Evolutionary conservation across 2,329 filamentous ascomycete species (phyloP).

Genomic region (Xylaria arbuscula): DNA sequence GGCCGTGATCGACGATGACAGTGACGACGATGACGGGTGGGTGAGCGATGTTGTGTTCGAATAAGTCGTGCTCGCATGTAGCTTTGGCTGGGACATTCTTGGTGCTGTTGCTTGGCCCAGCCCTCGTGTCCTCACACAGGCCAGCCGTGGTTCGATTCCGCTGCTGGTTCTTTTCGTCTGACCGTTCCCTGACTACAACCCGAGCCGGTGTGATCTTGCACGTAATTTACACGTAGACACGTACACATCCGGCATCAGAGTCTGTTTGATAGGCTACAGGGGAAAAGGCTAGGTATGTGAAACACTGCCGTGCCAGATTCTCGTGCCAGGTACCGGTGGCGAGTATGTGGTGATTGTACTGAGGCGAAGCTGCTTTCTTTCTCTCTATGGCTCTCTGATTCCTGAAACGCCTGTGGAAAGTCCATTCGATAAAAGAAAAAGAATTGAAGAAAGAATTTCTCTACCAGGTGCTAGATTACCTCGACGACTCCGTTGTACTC

Average conservation of each 20-base stretch:
- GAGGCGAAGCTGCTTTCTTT: slow-evolving; percentile 24
- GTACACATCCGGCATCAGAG: slow-evolving; percentile 6
- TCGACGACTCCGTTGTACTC: slow-evolving; percentile 6
- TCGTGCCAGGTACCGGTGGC: slow-evolving; percentile 12
- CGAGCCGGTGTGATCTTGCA: slow-evolving; percentile 16
- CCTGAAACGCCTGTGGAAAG: slow-evolving; percentile 13
- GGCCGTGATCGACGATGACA: slow-evolving; percentile 19
- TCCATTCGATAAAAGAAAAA: slow-evolving; percentile 20
- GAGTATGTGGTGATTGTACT: background rate
- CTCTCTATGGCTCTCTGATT: slow-evolving; percentile 3
- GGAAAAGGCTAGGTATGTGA: slow-evolving; percentile 7
- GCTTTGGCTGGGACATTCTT: slow-evolving; percentile 30
- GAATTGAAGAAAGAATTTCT: slow-evolving; percentile 25
- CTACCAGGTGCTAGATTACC: slow-evolving; percentile 13
- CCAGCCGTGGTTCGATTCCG: background rate
- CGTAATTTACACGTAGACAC: slow-evolving; percentile 18
- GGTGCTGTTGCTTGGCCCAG: slow-evolving; percentile 10
- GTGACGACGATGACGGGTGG: background rate
- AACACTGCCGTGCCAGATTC: background rate
- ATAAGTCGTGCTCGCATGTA: slow-evolving; percentile 23
- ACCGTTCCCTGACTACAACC: slow-evolving; percentile 13
- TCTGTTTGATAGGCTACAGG: slow-evolving; percentile 26
- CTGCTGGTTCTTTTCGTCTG: slow-evolving; percentile 18
- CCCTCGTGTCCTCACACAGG: slow-evolving; percentile 3
- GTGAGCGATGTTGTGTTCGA: slow-evolving; percentile 16